These are phyloP conservation scores for Phytophthora sojae DNA, from an alignment of 352 stramenopile species.

Conservation along the genomic window DNA sequence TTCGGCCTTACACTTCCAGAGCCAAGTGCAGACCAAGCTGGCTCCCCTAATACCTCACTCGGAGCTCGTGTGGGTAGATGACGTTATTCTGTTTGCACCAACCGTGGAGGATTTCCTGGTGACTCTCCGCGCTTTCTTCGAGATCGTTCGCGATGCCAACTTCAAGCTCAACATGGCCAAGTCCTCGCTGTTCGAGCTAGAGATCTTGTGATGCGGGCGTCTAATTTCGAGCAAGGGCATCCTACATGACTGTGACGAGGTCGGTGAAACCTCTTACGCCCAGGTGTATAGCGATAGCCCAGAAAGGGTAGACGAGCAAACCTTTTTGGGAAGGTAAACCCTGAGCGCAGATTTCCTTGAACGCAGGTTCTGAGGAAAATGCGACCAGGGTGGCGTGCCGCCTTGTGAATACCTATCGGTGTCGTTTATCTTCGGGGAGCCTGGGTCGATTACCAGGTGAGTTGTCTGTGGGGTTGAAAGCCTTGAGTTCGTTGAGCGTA, in stretches of 20 bases:
- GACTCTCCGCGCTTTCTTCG: neutral
- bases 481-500: too few relatives aligned
- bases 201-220: neutral
- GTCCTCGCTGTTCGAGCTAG: neutral
- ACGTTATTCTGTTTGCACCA: conserved; percentile 28
- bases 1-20: neutral
- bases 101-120: neutral
- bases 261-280: too few relatives aligned
- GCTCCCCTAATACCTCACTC: conserved; percentile 12
- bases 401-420: too few relatives aligned
- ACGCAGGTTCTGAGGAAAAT: too few relatives aligned
- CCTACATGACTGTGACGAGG: too few relatives aligned
- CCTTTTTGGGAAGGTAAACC: too few relatives aligned
- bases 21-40: neutral
- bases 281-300: neutral
- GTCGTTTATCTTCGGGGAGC: too few relatives aligned
- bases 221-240: neutral
- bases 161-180: neutral
- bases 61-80: conserved; percentile 34
- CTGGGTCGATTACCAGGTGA: too few relatives aligned
- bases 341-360: too few relatives aligned
- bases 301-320: too few relatives aligned
- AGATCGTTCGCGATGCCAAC: neutral
- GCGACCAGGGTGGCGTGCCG: too few relatives aligned
- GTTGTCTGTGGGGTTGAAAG: too few relatives aligned